These are phyloP conservation scores for Colletotrichum sp. DNA, from an alignment of 2,329 filamentous ascomycete species.

Conservation along the genomic window DNA sequence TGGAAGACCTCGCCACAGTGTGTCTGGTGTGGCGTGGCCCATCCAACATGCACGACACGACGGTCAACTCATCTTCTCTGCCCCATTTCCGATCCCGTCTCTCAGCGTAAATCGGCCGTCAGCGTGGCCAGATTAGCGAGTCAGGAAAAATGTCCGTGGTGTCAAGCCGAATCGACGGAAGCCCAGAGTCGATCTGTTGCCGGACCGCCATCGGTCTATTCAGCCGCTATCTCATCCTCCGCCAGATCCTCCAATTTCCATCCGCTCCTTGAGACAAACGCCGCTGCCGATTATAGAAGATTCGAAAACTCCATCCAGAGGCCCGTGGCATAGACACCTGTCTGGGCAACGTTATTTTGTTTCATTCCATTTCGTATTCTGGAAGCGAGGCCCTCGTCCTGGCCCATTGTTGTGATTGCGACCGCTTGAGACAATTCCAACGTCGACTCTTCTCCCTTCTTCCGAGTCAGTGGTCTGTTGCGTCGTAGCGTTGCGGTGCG, in stretches of 20 bases:
- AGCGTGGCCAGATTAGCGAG: slow-evolving; percentile 4
- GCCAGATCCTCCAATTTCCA: slow-evolving; percentile 19
- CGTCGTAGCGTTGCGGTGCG: slow-evolving; percentile 6
- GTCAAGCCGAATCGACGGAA: neutral
- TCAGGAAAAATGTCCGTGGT: slow-evolving; percentile 7
- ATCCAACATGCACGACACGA: slow-evolving; percentile 3
- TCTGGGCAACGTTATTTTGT: slow-evolving; percentile 8
- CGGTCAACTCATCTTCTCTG: slow-evolving; percentile 6
- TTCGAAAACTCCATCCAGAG: neutral
- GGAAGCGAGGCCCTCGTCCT: slow-evolving; percentile 3
- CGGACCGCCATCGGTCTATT: slow-evolving; percentile 2
- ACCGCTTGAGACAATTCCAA: slow-evolving; percentile 12
- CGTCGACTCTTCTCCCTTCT: neutral
- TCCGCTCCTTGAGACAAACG: slow-evolving; percentile 7
- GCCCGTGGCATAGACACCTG: slow-evolving; percentile 5
- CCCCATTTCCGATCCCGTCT: neutral
- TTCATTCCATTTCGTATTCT: slow-evolving; percentile 17
- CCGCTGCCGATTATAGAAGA: slow-evolving; percentile 4
- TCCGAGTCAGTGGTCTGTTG: neutral
- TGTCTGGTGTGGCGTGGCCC: neutral
- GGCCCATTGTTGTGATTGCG: neutral
- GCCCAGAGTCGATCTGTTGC: neutral
- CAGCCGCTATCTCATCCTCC: slow-evolving; percentile 3
- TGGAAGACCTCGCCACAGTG: neutral
- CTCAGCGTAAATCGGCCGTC: neutral